Conservation (phyloP, 352 stramenopile species). For the Globisporangium heterothallicum region DNA sequence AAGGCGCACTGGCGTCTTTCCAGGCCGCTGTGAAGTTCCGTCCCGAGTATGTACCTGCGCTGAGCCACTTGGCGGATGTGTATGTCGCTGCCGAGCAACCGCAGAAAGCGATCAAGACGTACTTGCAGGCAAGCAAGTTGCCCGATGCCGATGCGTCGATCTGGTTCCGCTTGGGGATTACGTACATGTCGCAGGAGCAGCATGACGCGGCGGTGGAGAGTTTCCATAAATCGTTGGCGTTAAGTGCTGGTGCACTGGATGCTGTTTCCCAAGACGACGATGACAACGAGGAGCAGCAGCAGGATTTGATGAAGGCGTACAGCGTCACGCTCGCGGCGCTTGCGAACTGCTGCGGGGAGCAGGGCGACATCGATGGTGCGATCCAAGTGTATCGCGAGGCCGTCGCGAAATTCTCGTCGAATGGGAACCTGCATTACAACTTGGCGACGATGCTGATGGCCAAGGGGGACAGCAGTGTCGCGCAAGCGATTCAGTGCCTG, state of each 20-base stretch:
- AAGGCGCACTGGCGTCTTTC: slow-evolving; percentile 42
- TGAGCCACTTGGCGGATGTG: slow-evolving; percentile 46
- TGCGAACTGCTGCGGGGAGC: slow-evolving; percentile 45
- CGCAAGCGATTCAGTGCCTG: slow-evolving; percentile 23
- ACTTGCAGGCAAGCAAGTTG: slow-evolving; percentile 28
- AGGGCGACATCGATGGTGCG: slow-evolving; percentile 44
- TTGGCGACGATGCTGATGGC: slow-evolving; percentile 64
- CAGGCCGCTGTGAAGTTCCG: slow-evolving; percentile 28
- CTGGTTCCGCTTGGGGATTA: slow-evolving; percentile 48
- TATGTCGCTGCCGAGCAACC: slow-evolving; percentile 27
- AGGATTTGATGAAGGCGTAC: slow-evolving; percentile 36
- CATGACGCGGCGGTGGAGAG: slow-evolving; percentile 26
- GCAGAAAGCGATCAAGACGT: slow-evolving; percentile 30
- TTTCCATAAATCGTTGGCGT: slow-evolving; percentile 28
- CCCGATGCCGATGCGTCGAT: slow-evolving; percentile 39
- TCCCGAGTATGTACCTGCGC: slow-evolving; percentile 40
- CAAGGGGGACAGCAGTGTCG: slow-evolving; percentile 11
- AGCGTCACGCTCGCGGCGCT: slow-evolving; percentile 46
- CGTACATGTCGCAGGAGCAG: slow-evolving; percentile 29
- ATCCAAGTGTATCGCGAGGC: slow-evolving; percentile 45
- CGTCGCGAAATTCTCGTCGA: slow-evolving; percentile 23
- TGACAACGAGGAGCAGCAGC: slow-evolving; percentile 2
- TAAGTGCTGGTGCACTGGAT: slow-evolving; percentile 21
- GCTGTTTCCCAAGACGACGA: slow-evolving; percentile 7
- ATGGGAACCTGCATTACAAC: slow-evolving; percentile 66